These are phyloP conservation scores for Setaria viridis DNA, from an alignment of 202 grass and related monocot species.

Conservation along the genomic window DNA sequence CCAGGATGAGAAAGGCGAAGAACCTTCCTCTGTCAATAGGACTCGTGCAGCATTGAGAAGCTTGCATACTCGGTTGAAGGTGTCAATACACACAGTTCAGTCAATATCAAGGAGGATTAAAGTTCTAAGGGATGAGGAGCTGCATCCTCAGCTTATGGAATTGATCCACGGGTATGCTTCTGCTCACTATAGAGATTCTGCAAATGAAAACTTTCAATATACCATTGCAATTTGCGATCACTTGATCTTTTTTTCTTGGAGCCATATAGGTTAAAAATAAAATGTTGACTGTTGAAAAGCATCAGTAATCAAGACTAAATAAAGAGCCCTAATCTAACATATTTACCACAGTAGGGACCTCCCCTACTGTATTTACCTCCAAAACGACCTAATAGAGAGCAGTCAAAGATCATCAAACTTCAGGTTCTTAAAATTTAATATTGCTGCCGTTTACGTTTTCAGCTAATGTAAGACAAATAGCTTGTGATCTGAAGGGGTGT, in stretches of 20 bases:
- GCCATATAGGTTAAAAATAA: conserved; percentile 7
- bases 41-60: conserved; percentile 70
- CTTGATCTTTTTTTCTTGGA: conserved; percentile 8
- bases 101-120: conserved; percentile 92
- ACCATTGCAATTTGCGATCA: background rate
- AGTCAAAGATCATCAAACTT: background rate
- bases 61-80: conserved; percentile 81
- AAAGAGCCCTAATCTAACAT: too few species aligned
- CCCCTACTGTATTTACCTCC: too few species aligned
- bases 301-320: too few species aligned
- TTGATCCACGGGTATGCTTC: conserved; percentile 83
- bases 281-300: conserved; percentile 22
- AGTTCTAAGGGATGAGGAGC: conserved; percentile 80
- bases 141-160: conserved; percentile 89
- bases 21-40: conserved; percentile 67
- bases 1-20: conserved; percentile 75
- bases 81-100: conserved; percentile 95
- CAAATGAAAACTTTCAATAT: background rate
- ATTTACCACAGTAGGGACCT: too few species aligned
- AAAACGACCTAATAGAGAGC: background rate
- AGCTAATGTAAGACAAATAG: background rate
- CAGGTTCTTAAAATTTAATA: background rate
- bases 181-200: background rate
- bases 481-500: background rate
- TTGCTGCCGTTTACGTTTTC: background rate